Conservation (phyloP, 495 filamentous ascomycete genomes). For the Trypethelium eluteriae region DNA sequence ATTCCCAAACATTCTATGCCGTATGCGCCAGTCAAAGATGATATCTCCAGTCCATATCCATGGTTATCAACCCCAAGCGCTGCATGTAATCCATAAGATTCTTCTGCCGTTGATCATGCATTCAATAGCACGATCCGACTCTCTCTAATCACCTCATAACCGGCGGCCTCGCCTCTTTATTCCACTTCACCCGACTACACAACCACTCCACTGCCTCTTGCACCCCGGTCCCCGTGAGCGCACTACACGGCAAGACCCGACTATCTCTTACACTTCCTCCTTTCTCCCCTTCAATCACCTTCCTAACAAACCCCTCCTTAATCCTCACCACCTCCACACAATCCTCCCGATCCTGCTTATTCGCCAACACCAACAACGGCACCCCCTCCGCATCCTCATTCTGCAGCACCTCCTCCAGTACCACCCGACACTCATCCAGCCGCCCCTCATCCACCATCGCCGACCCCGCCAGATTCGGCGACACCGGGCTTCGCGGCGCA, state of each 20-base stretch:
- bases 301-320: constrained; percentile 89
- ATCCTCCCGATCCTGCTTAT: constrained; percentile 96
- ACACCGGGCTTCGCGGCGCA: constrained; percentile 28
- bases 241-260: constrained; percentile 83
- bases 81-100: no score
- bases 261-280: constrained; percentile 77
- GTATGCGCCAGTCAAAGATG: no score
- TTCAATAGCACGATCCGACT: no score
- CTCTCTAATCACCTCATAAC: constrained; percentile 63
- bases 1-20: not conserved
- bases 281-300: constrained; percentile 90
- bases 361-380: constrained; percentile 84
- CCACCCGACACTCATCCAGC: constrained; percentile 78
- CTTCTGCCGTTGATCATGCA: no score
- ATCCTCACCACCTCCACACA: constrained; percentile 94
- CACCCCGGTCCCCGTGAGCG: constrained; percentile 83
- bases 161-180: constrained; percentile 83
- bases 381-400: constrained; percentile 80
- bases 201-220: constrained; percentile 95
- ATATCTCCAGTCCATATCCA: no score
- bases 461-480: constrained; percentile 29
- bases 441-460: constrained; percentile 48
- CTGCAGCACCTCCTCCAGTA: constrained; percentile 80
- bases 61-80: no score
- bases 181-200: constrained; percentile 84